A percentile compares a stretch with the other conserved stretches of the same genome.
Conservation (phyloP, 768 basidiomycete species). For the Boletus subparvulus region DNA sequence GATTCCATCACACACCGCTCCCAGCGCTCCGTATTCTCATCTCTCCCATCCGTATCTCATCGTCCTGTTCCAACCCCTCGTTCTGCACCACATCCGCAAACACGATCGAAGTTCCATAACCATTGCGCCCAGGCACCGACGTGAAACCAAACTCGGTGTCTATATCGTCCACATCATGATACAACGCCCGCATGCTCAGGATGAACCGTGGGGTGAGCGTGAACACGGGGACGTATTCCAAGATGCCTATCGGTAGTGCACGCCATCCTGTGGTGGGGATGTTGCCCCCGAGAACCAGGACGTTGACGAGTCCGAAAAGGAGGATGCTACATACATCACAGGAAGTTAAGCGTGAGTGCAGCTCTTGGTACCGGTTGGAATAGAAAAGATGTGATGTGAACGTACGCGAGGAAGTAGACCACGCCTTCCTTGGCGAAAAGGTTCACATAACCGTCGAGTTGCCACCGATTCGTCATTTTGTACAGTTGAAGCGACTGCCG, state of each 20-base stretch:
- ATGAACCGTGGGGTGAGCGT: constrained; percentile 8
- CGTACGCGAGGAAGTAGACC: constrained; percentile 9
- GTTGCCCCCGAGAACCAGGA: neutral
- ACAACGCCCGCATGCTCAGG: constrained; percentile 5
- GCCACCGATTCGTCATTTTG: neutral
- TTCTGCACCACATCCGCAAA: neutral
- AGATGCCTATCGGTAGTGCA: neutral
- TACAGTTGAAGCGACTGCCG: neutral
- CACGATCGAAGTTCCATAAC: neutral
- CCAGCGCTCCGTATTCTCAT: neutral
- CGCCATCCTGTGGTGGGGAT: neutral
- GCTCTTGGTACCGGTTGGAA: neutral
- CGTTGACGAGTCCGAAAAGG: neutral
- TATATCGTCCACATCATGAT: neutral
- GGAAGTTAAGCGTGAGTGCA: neutral
- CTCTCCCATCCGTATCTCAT: neutral
- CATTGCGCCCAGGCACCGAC: neutral
- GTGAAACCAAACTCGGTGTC: neutral
- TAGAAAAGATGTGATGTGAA: neutral
- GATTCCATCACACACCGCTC: neutral
- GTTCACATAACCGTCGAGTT: neutral
- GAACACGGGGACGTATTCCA: constrained; percentile 4
- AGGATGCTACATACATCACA: neutral
- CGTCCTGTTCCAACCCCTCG: neutral
- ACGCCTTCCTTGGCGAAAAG: constrained; percentile 5